These are phyloP conservation scores for Microstroma glucosiphilum DNA, from an alignment of 1,284 basidiomycete species.

Conservation along the genomic window DNA sequence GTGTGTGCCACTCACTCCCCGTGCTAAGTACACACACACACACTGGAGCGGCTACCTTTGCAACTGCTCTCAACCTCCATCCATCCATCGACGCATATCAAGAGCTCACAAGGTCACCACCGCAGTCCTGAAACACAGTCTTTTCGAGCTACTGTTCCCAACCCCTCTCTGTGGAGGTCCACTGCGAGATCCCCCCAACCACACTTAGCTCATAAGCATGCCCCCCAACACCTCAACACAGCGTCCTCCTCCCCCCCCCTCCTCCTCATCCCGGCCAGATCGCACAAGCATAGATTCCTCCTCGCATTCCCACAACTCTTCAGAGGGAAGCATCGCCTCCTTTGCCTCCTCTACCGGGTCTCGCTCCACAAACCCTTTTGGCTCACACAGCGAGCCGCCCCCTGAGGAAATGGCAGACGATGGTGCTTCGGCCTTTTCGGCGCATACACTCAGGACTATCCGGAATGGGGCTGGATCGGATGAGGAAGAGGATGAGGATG, in stretches of 20 bases:
- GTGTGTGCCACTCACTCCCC: too few relatives aligned
- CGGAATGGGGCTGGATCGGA: not conserved
- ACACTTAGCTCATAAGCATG: too few relatives aligned
- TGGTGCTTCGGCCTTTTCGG: not conserved
- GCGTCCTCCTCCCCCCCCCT: not conserved
- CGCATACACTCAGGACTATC: constrained; percentile 2
- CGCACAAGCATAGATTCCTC: not conserved
- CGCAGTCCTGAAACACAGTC: not conserved
- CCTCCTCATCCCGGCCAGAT: not conserved
- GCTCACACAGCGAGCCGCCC: not conserved
- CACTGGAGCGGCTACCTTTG: not conserved
- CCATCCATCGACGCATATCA: not conserved
- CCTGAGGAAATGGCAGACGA: not conserved
- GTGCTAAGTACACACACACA: too few relatives aligned
- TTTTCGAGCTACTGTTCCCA: not conserved
- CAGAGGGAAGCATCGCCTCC: constrained; percentile 2
- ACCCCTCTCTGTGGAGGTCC: not conserved
- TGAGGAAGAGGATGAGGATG: not conserved
- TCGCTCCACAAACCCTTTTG: constrained; percentile 1
- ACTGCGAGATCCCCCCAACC: not conserved
- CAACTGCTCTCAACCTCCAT: not conserved
- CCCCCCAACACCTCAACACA: not conserved
- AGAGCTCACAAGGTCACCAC: not conserved
- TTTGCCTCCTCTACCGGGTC: not conserved
- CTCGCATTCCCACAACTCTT: not conserved